Evolutionary conservation across 495 filamentous ascomycete genomes (phyloP), one percentile per base, ranked within the genome.

Genomic region (Viridothelium virens): DNA sequence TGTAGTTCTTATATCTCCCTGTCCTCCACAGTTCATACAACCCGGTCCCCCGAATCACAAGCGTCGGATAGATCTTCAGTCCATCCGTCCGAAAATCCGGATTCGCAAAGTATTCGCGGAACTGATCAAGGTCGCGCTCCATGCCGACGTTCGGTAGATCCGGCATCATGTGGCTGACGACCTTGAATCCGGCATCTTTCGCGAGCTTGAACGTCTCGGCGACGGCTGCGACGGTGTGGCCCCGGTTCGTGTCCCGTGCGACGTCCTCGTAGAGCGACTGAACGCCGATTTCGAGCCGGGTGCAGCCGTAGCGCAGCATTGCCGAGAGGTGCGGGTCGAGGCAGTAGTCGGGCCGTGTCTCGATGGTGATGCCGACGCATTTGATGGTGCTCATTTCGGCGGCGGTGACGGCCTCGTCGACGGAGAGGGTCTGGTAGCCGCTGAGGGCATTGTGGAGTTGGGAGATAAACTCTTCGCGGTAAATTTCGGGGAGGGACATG

Each of bases 111-210:
- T 98, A 98, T 77, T 98, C 94, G 67, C 88, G 83, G 79, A 98
- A 98, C 70, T 98, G 94, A 73, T 93, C 91, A 36, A 98, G 80
- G 74, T 98, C 94, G 67, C 94, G 88, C 78, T 97, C 95, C 89
- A 97, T 95, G 65, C 94, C 94, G 4, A 98, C 94, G 72, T 98
- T 98, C 12, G 94, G 94, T 37, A 98, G 80, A 74, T 98, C 94
- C 14, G 94, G 94, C 94, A 98, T 98, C 94, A 98, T 98, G 77
- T 98, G 94, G 68, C 88, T 92, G 70, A 98, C 94, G 6, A 98
- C 93, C 76, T 98, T 98, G 83, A 96, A 98, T 16, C 94, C 94
- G 36, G 95, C 91, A 76, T 98, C 94, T 77, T 98, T 98, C 65
- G 95, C 86, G 18, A 96, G 82, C 71, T 87, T 91, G 77, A 98